Conservation (phyloP, 768 basidiomycete species). For the Rhodotorula sphaerocarpa region DNA sequence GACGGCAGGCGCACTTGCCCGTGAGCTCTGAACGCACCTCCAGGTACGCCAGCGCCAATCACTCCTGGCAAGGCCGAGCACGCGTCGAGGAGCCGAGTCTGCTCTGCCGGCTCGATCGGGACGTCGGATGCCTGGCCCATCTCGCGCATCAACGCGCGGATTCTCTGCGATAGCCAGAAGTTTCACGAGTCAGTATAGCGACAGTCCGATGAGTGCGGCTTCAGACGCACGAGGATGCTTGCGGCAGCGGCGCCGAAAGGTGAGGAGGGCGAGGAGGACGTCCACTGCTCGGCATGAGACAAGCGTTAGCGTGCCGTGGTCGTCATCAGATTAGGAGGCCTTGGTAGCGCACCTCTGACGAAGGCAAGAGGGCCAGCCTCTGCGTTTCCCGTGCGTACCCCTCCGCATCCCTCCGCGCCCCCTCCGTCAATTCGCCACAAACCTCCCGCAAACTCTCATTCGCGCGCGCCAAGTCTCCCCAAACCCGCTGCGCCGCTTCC, state of each 20-base stretch:
- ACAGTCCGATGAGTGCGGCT: too few species aligned
- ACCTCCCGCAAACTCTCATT: slow-evolving; percentile 33
- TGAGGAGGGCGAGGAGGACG: background rate
- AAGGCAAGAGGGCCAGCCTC: background rate
- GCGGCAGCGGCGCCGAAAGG: background rate
- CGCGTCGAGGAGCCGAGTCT: slow-evolving; percentile 70
- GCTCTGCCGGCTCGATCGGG: slow-evolving; percentile 81
- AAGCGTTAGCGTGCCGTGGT: too few species aligned
- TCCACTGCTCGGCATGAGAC: too few species aligned
- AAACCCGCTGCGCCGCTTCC: slow-evolving; percentile 45
- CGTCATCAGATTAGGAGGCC: too few species aligned
- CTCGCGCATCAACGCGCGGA: slow-evolving; percentile 67
- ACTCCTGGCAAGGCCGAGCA: slow-evolving; percentile 73
- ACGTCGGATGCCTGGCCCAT: slow-evolving; percentile 73
- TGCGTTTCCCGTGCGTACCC: slow-evolving; percentile 4
- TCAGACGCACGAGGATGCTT: slow-evolving; percentile 16
- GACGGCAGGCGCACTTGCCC: too few species aligned
- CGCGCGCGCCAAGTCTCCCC: slow-evolving; percentile 32
- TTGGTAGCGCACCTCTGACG: slow-evolving; percentile 11
- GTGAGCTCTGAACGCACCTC: too few species aligned
- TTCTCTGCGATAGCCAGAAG: slow-evolving; percentile 50
- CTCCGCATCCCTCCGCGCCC: background rate
- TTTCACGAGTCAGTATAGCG: too few species aligned
- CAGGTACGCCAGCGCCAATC: slow-evolving; percentile 90
- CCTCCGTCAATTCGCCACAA: slow-evolving; percentile 16